Conservation (phyloP, 2,329 filamentous ascomycete species). For the Lachnellula occidentalis region DNA sequence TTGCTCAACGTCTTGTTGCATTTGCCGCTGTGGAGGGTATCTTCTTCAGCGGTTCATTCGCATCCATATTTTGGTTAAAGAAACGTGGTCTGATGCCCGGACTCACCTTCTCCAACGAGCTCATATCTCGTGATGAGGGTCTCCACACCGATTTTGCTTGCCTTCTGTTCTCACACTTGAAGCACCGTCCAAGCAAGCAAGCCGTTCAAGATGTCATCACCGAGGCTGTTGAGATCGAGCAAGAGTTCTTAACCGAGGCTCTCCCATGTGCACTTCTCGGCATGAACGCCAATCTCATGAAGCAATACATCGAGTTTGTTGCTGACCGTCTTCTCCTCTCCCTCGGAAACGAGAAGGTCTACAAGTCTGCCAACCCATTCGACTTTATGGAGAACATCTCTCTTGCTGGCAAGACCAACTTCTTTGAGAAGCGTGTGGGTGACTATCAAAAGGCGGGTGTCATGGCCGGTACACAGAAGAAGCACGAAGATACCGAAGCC, state of each 20-base stretch:
- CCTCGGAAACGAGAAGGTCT: slow-evolving; percentile 90
- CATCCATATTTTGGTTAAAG: slow-evolving; percentile 99
- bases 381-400: slow-evolving; percentile 99
- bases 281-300: slow-evolving; percentile 97
- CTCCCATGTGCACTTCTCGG: slow-evolving; percentile 88
- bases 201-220: slow-evolving; percentile 83
- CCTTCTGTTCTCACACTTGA: slow-evolving; percentile 94
- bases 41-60: slow-evolving; percentile 98
- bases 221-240: slow-evolving; percentile 89
- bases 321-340: slow-evolving; percentile 90
- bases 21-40: slow-evolving; percentile 98
- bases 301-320: slow-evolving; percentile 99
- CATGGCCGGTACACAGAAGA: slow-evolving; percentile 86
- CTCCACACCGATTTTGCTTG: slow-evolving; percentile 99
- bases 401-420: slow-evolving; percentile 98
- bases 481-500: slow-evolving; percentile 43
- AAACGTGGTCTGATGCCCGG: slow-evolving; percentile 99
- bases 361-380: slow-evolving; percentile 91
- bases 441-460: slow-evolving; percentile 99
- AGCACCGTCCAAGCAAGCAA: slow-evolving; percentile 80
- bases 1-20: slow-evolving; percentile 90
- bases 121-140: slow-evolving; percentile 98
- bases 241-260: slow-evolving; percentile 96
- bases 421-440: slow-evolving; percentile 99
- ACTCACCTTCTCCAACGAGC: slow-evolving; percentile 98